Base-by-base conservation (phyloP, 2,329 filamentous ascomycete genomes). In the Botrytis sinoallii region DNA sequence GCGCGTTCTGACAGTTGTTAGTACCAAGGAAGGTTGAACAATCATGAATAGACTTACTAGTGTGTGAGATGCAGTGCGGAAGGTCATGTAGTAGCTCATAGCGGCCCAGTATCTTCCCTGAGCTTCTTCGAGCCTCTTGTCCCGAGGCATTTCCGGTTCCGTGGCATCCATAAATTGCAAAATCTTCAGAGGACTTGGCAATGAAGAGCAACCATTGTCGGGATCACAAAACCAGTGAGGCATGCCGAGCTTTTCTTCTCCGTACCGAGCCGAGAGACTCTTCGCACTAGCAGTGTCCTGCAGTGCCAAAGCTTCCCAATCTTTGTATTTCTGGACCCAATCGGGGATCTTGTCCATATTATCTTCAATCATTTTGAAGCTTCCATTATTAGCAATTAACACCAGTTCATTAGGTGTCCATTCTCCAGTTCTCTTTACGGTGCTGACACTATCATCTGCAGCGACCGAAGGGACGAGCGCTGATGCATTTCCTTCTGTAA, bases 141-240 rank as follows among this genome's bases (percentile, higher is more conserved):
- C 52, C 32, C 40, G 55, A 10, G 22, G 48, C 42, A 61, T n/a
- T 14, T 18, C 2, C 10, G 52, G 22, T 22, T 29, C 14, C 1
- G 40, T 16, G 4, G 32, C 55, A 12, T 68, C 32, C 3, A 72
- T 52, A 35, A 60, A 69, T 22, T 72, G 52, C 2, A 72, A 42
- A 48, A 72, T 48, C 3, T 32, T 57, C 4, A 44, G 29, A 14
- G 71, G 52, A 16, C 25, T 60, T 12, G 71, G 71, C 22, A 61
- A 42, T 5, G 40, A n/a, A 22, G 42, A 20, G 38, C 71, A 72
- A 1, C 63, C 71, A 25, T 42, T 68, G 22, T 68, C 42, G 2
- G 40, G 25, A 38, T 68, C 52, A n/a, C 71, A 72, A 29, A 60
- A 38, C 63, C 63, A 72, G 14, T 60, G 16, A 25, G 52, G 25